A percentile compares a stretch with the other conserved stretches of the same genome.
Conservation (phyloP, 805 yeast genomes). For the Alloascoidea africana region DNA sequence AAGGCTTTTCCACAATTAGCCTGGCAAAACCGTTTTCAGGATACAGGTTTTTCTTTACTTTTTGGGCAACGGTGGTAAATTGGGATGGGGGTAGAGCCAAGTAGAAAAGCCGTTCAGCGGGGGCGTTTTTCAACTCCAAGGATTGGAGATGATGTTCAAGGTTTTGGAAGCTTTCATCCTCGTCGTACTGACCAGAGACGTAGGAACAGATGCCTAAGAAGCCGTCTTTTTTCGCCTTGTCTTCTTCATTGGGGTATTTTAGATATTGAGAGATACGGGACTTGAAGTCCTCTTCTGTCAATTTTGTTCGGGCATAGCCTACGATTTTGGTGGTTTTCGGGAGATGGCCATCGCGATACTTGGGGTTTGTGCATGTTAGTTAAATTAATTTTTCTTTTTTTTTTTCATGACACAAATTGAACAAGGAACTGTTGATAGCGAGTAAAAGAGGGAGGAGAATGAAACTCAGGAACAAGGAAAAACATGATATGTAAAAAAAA, state of each 20-base stretch:
- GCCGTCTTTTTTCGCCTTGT: slow-evolving; percentile 27
- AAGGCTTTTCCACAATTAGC: slow-evolving; percentile 73
- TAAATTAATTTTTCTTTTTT: too few species aligned
- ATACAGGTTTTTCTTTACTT: slow-evolving; percentile 44
- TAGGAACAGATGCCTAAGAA: slow-evolving; percentile 58
- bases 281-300: slow-evolving; percentile 52
- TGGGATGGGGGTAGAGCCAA: slow-evolving; percentile 77
- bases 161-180: slow-evolving; percentile 52
- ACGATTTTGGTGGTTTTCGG: slow-evolving; percentile 57
- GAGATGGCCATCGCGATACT: slow-evolving; percentile 54
- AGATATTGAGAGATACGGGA: slow-evolving; percentile 51
- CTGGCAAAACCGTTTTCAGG: slow-evolving; percentile 44
- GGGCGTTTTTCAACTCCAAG: slow-evolving; percentile 36
- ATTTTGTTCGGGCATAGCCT: slow-evolving; percentile 84
- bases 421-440: slow-evolving; percentile 1
- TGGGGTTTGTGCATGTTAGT: slow-evolving; percentile 2
- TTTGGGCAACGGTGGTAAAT: slow-evolving; percentile 49
- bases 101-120: slow-evolving; percentile 46
- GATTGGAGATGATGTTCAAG: slow-evolving; percentile 39
- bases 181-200: slow-evolving; percentile 67
- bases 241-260: slow-evolving; percentile 31
- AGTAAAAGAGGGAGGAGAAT: slow-evolving; percentile 1
- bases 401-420: slow-evolving; percentile 2
- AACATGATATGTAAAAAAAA: too few species aligned
- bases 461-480: too few species aligned